Evolutionary conservation across 495 filamentous ascomycete species (phyloP), one percentile per base, ranked within the genome.

Genomic region (Cenococcum geophilum): DNA sequence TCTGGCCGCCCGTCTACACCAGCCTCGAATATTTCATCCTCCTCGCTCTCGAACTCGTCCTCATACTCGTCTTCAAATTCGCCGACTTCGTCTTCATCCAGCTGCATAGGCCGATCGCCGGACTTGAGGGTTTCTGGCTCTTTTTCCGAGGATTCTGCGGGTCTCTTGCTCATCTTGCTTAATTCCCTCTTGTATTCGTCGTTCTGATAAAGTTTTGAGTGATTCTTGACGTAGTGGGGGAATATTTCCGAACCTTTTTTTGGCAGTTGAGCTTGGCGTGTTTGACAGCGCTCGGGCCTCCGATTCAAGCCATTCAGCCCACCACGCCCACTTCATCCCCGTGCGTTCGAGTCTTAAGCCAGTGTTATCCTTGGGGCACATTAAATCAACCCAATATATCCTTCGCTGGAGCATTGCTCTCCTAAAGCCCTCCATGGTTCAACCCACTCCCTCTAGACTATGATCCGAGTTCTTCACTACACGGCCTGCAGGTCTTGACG

Each of bases 51-150:
- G 69, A 89, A 97, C 69, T 97, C 92, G 68, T 97, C 92, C 74
- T 95, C 92, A 63, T 87, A 97, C 65, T 96, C 89, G 74, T 97
- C 92, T 73, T 96, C 92, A 63, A 96, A 96, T 61, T 93, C 89
- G 70, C 88, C 61, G 18, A 58, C 88, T 76, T 86, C 86, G 55
- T 91, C 89, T 16, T 67, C 62, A 36, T 64, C 61, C 34, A 66
- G 58, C 22, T 72, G 66, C 47, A 68, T 58, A n/a, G 75, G 75
- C 35, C 75, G 60, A 27, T 73, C 69, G 25, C 75, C 75, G 34
- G 68, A 52, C 62, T 80, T 80, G 59, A 79, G 73, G 5, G 73
- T 66, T 25, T 64, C 63, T 1, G 66, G 59, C 49, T 82, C 78
- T 21, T 58, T 43, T 4, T 68, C 71, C 32, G 66, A 60, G 25